A percentile compares a stretch with the other conserved stretches of the same genome.
These are phyloP conservation scores for Mycena galopus DNA, from an alignment of 768 basidiomycete genomes.

Conservation along the genomic window DNA sequence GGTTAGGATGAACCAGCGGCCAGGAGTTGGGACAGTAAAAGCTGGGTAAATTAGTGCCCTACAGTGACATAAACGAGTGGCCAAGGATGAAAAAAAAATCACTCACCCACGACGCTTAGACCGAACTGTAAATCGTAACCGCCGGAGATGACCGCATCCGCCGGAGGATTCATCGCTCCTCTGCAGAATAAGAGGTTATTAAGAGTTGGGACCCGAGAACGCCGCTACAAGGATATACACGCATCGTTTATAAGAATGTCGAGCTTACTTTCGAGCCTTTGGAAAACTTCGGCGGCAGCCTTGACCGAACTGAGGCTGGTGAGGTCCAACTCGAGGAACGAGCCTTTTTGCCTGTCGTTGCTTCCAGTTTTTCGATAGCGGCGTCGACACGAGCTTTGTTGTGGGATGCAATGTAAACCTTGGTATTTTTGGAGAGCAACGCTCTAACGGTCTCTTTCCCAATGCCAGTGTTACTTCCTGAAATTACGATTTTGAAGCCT, in stretches of 20 bases:
- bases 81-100: neutral
- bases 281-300: neutral
- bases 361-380: neutral
- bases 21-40: neutral
- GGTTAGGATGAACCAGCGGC: neutral
- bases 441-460: constrained; percentile 10
- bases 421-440: constrained; percentile 1
- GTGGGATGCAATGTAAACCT: constrained; percentile 10
- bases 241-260: constrained; percentile 5
- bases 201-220: neutral
- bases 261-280: constrained; percentile 1
- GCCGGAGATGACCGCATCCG: neutral
- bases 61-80: too few species aligned
- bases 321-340: neutral
- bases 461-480: constrained; percentile 1
- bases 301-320: constrained; percentile 5
- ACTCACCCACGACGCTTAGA: neutral
- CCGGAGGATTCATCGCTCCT: neutral
- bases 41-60: neutral
- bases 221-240: neutral
- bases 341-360: neutral
- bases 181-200: neutral
- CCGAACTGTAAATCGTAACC: constrained; percentile 9
- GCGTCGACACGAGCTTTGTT: constrained; percentile 6
- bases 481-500: too few species aligned